These are phyloP conservation scores for Chloromonas sp. DNA, from an alignment of 163 green algal species.

Conservation along the genomic window DNA sequence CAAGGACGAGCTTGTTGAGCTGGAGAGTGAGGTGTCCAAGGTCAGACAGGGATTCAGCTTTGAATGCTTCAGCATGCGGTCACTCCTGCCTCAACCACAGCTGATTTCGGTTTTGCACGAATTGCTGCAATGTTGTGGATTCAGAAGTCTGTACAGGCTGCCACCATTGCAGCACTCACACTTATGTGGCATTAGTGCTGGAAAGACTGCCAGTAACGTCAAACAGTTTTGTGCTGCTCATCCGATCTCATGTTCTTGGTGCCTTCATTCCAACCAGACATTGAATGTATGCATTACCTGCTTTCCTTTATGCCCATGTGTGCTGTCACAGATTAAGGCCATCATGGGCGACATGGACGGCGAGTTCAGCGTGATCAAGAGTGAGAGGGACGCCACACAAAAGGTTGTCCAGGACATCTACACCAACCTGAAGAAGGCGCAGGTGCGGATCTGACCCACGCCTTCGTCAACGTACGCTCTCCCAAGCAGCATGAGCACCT, in stretches of 20 bases:
- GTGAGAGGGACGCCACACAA: conserved; percentile 41
- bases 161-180: background rate
- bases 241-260: background rate
- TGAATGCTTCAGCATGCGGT: background rate
- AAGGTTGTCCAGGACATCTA: conserved; percentile 41
- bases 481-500: too few species aligned
- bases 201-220: background rate
- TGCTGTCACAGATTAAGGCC: conserved; percentile 24
- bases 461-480: too few species aligned
- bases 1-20: conserved; percentile 26
- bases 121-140: background rate
- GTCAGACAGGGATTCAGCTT: background rate
- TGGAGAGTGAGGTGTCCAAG: conserved; percentile 40
- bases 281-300: background rate
- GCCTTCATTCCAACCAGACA: background rate
- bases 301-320: background rate
- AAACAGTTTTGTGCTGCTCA: background rate
- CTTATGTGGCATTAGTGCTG: background rate
- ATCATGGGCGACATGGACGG: conserved; percentile 41
- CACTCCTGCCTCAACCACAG: too few species aligned
- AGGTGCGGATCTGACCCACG: background rate
- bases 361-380: conserved; percentile 42
- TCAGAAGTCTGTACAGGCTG: background rate
- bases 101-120: too few species aligned
- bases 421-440: conserved; percentile 11